Evolutionary conservation across 306 rosid genomes (phyloP).

Genomic region (Acmispon strigosus): DNA sequence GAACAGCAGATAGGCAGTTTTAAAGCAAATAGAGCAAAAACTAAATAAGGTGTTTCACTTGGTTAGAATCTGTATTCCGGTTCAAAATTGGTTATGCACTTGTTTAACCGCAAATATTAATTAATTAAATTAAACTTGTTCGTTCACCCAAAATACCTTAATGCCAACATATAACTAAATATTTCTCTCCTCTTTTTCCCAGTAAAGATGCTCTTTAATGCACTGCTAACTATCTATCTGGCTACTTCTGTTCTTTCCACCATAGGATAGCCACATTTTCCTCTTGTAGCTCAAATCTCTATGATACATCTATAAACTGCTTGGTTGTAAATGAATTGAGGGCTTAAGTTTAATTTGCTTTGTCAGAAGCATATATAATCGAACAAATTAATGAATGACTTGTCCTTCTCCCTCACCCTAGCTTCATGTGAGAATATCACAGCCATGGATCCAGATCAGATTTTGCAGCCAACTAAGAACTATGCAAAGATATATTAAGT

Average conservation of each 20-base stretch:
- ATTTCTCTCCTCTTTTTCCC: not conserved
- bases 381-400: slow-evolving; percentile 10
- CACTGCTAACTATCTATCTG: slow-evolving; percentile 2
- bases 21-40: no score
- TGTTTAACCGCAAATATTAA: not conserved
- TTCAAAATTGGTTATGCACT: slow-evolving; percentile 37
- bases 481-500: not conserved
- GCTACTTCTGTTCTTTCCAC: not conserved
- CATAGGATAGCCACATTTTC: not conserved
- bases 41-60: no score
- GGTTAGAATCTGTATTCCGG: no score
- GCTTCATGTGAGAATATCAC: slow-evolving; percentile 52
- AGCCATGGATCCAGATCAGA: slow-evolving; percentile 26
- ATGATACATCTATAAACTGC: slow-evolving; percentile 8
- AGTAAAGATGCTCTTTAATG: slow-evolving; percentile 15
- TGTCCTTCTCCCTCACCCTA: not conserved
- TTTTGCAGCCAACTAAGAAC: slow-evolving; percentile 22
- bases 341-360: not conserved
- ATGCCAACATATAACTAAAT: slow-evolving; percentile 2
- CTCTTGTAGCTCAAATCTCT: slow-evolving; percentile 28
- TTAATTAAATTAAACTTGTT: not conserved
- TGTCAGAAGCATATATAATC: not conserved
- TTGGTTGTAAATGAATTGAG: not conserved
- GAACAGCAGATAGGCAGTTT: no score
- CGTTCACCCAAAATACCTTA: not conserved